Percentiles rank a stretch among this genome's conserved stretches.
phyloP scores from a whole-genome alignment of 768 basidiomycete genomes.

The Butyriboletus loyo region DNA sequence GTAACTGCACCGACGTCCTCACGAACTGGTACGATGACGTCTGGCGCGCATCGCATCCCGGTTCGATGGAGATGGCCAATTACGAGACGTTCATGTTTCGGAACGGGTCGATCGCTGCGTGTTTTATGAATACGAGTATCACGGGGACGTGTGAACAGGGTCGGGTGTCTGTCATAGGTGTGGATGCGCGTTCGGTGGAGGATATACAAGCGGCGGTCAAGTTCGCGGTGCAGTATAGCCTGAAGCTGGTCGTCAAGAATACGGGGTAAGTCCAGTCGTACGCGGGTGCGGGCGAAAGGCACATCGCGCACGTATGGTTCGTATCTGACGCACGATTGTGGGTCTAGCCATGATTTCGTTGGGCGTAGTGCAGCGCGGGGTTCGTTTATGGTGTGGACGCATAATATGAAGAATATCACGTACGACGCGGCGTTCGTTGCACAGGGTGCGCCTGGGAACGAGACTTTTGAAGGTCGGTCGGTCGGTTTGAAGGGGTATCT shows the following conservation, averaged over 20 bases:
- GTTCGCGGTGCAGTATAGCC: constrained; percentile 15
- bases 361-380: constrained; percentile 40
- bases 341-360: constrained; percentile 35
- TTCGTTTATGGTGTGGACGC: constrained; percentile 41
- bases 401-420: constrained; percentile 37
- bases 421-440: constrained; percentile 33
- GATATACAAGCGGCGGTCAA: constrained; percentile 21
- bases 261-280: constrained; percentile 13
- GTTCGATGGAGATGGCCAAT: constrained; percentile 37
- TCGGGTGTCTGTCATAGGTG: constrained; percentile 17
- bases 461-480: background rate
- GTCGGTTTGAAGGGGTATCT: background rate
- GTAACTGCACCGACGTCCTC: constrained; percentile 37
- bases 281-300: background rate
- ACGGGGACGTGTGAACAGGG: constrained; percentile 18
- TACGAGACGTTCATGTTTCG: constrained; percentile 33
- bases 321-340: background rate
- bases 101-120: constrained; percentile 45
- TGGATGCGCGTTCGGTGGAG: constrained; percentile 17
- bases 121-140: constrained; percentile 32
- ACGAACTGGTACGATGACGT: constrained; percentile 29
- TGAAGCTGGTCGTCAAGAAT: constrained; percentile 25
- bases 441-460: constrained; percentile 24
- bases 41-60: constrained; percentile 42
- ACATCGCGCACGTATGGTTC: background rate